Conservation (phyloP, 768 basidiomycete genomes). For the Naganishia friedmannii region DNA sequence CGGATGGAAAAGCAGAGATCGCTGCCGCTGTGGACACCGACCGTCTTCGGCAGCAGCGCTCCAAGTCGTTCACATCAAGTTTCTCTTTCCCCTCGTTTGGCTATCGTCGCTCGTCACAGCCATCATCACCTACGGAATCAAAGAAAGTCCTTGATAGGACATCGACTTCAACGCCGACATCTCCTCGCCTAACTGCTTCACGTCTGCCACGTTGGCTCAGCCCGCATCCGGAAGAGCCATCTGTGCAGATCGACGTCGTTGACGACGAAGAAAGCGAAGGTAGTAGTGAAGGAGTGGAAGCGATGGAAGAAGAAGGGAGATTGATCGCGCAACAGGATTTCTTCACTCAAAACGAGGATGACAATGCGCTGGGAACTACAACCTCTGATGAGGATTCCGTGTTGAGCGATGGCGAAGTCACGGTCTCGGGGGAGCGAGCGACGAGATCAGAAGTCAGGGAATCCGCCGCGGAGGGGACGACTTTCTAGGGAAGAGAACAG, state of each 20-base stretch:
- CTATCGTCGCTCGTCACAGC: slow-evolving; percentile 9
- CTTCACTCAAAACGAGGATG: slow-evolving; percentile 11
- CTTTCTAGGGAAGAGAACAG: not conserved
- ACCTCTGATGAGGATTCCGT: slow-evolving; percentile 23
- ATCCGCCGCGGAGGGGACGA: slow-evolving; percentile 12
- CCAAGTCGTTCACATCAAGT: not conserved
- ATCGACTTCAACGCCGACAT: not conserved
- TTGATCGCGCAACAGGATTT: slow-evolving; percentile 3
- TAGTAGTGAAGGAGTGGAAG: not conserved
- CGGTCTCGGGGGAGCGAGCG: slow-evolving; percentile 10
- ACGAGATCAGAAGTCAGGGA: slow-evolving; percentile 12
- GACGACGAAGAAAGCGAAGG: not conserved
- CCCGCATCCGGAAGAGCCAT: slow-evolving; percentile 14
- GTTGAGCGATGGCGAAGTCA: slow-evolving; percentile 13
- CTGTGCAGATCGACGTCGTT: not conserved
- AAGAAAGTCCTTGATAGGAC: not conserved
- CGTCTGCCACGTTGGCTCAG: slow-evolving; percentile 21
- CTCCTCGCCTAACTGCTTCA: not conserved
- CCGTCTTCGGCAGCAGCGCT: not conserved
- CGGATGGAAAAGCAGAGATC: no score
- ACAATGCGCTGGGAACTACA: slow-evolving; percentile 4
- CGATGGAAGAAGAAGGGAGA: slow-evolving; percentile 17
- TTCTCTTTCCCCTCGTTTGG: slow-evolving; percentile 18
- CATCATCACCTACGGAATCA: slow-evolving; percentile 3
- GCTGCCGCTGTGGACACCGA: not conserved